Conservation (phyloP, 495 filamentous ascomycete genomes). For the Penicillium riverlandense region DNA sequence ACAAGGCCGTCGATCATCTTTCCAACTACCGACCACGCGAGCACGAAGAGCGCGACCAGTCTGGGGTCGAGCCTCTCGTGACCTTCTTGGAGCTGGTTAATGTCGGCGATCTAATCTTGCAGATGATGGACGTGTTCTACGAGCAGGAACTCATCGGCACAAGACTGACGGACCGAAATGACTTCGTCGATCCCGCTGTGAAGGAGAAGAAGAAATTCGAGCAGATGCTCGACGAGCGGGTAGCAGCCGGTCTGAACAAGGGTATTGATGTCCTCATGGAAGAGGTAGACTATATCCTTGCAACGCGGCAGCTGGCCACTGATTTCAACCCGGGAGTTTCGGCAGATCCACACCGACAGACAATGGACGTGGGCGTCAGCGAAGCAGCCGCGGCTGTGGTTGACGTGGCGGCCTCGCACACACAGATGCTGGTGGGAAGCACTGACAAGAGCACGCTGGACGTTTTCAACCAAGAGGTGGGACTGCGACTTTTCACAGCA, state of each 20-base stretch:
- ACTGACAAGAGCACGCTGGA: constrained; percentile 97
- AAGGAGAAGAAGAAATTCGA: constrained; percentile 98
- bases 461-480: constrained; percentile 98
- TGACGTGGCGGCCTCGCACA: constrained; percentile 81
- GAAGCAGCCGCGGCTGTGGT: constrained; percentile 71
- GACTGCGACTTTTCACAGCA: constrained; percentile 79
- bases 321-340: constrained; percentile 80
- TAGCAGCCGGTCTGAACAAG: constrained; percentile 91
- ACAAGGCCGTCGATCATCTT: constrained; percentile 85
- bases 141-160: constrained; percentile 82
- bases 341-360: constrained; percentile 34
- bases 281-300: constrained; percentile 92
- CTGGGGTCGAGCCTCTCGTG: constrained; percentile 82
- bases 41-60: constrained; percentile 59
- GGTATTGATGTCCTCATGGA: constrained; percentile 98
- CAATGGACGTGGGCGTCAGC: constrained; percentile 74
- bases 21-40: constrained; percentile 87
- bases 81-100: constrained; percentile 98
- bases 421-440: constrained; percentile 81
- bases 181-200: constrained; percentile 85
- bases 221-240: constrained; percentile 96
- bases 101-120: constrained; percentile 94
- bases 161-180: constrained; percentile 82
- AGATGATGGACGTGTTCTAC: constrained; percentile 99
- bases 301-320: constrained; percentile 75